phyloP scores from a whole-genome alignment of 768 basidiomycete species.

The Auricularia cornea region DNA sequence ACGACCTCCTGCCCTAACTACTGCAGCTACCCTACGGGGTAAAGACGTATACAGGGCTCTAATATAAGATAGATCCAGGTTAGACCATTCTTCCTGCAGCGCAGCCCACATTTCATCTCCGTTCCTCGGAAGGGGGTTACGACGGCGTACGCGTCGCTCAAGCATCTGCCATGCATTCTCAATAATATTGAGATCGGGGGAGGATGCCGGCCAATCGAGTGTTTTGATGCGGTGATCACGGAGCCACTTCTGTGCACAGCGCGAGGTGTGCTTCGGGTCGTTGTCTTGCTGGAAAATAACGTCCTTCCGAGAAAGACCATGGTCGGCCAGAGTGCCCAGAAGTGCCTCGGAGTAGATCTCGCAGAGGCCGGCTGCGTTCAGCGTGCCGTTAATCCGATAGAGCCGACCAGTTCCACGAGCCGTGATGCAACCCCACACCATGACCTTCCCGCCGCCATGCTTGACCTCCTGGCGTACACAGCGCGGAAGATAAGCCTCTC shows the following conservation, averaged over 20 bases:
- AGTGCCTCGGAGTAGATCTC: constrained; percentile 2
- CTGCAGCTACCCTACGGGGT: neutral
- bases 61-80: neutral
- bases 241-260: constrained; percentile 1
- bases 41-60: neutral
- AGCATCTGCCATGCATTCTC: constrained; percentile 7
- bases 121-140: neutral
- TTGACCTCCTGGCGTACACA: constrained; percentile 1
- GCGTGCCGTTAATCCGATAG: constrained; percentile 1
- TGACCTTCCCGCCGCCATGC: constrained; percentile 5
- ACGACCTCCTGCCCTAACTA: neutral
- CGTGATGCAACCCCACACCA: constrained; percentile 10
- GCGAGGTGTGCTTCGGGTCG: constrained; percentile 7
- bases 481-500: neutral
- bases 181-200: constrained; percentile 6
- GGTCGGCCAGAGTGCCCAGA: neutral
- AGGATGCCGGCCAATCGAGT: constrained; percentile 6
- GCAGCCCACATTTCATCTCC: constrained; percentile 1
- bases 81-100: constrained; percentile 3
- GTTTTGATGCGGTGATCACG: neutral
- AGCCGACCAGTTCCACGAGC: neutral
- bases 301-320: neutral
- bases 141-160: neutral
- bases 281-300: constrained; percentile 10
- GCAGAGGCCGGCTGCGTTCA: constrained; percentile 1